Conservation (phyloP, 108 stramenopile species). For the Nannochloropsis oceanica region DNA sequence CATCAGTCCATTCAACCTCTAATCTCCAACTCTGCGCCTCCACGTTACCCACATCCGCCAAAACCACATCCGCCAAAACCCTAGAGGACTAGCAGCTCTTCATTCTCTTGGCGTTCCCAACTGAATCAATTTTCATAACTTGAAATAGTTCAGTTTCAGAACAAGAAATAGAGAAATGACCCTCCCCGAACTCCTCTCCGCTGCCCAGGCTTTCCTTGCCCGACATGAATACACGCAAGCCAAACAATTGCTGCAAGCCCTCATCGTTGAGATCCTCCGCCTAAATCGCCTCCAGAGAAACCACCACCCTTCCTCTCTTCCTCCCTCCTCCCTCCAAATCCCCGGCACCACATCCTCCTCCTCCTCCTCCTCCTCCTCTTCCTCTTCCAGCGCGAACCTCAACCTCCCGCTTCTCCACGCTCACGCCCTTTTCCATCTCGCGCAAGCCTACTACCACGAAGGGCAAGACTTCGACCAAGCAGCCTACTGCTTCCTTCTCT, state of each 20-base stretch:
- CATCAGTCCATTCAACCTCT: too few relatives aligned
- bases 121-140: too few relatives aligned
- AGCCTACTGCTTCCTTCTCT: not conserved
- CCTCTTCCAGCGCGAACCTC: not conserved
- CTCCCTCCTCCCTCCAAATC: not conserved
- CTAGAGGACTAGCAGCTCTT: too few relatives aligned
- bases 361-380: not conserved
- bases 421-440: not conserved
- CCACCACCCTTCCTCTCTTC: not conserved
- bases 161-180: not conserved
- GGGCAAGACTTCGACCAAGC: not conserved
- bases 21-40: too few relatives aligned
- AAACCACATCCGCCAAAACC: too few relatives aligned
- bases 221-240: not conserved
- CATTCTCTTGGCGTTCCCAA: too few relatives aligned
- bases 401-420: not conserved
- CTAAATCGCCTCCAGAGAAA: not conserved
- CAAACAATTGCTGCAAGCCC: not conserved
- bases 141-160: too few relatives aligned
- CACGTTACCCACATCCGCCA: too few relatives aligned
- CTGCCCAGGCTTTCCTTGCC: not conserved
- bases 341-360: not conserved
- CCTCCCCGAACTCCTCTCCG: not conserved
- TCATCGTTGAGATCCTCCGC: not conserved
- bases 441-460: not conserved